Evolutionary conservation across 495 filamentous ascomycete species (phyloP).

Genomic region (Acidomyces sp.): DNA sequence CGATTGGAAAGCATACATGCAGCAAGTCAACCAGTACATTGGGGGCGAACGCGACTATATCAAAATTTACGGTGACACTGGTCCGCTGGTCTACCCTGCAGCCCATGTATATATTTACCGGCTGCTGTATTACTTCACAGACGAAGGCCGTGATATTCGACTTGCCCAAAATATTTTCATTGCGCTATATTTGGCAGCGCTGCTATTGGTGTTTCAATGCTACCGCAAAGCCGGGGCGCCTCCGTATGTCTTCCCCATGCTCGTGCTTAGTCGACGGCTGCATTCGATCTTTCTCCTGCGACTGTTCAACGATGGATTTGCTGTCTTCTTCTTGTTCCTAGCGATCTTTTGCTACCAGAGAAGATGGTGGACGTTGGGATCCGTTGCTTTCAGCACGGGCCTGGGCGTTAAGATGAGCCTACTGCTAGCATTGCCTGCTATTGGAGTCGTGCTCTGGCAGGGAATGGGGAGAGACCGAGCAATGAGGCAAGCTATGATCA

Average conservation of each 20-base stretch:
- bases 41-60: conserved; percentile 81
- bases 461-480: conserved; percentile 49
- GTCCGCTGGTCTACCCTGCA: conserved; percentile 86
- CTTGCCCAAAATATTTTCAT: conserved; percentile 72
- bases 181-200: conserved; percentile 57
- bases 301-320: conserved; percentile 90
- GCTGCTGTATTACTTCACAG: conserved; percentile 61
- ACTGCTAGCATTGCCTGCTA: conserved; percentile 64
- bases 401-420: conserved; percentile 91
- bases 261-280: conserved; percentile 79
- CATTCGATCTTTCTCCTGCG: conserved; percentile 89
- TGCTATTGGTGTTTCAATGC: conserved; percentile 66
- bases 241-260: conserved; percentile 74
- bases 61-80: conserved; percentile 73
- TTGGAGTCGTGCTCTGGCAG: conserved; percentile 60
- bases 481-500: conserved; percentile 51
- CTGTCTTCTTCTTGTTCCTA: conserved; percentile 64
- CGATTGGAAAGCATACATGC: conserved; percentile 95
- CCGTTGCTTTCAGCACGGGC: conserved; percentile 59
- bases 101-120: conserved; percentile 88
- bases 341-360: conserved; percentile 66
- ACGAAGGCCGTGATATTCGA: conserved; percentile 61
- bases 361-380: conserved; percentile 56
- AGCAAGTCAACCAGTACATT: conserved; percentile 68
- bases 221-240: conserved; percentile 69